A percentile compares a stretch with the other conserved stretches of the same genome.
Evolutionary conservation across 176 grass and related monocot species (phyloP).

Genomic region (Urochloa ruziziensis): DNA sequence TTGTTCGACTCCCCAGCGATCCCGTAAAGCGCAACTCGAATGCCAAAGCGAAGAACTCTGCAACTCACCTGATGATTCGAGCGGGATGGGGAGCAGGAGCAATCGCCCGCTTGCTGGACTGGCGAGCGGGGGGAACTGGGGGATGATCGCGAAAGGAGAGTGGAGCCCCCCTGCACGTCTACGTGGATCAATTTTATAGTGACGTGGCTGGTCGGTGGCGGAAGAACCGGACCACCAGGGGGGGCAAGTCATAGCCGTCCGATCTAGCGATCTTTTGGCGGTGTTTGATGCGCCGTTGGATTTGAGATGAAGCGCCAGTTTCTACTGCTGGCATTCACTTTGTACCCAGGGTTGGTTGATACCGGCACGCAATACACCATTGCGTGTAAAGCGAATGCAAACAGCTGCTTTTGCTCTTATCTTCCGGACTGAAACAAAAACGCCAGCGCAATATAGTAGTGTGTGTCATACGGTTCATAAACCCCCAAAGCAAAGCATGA

Average conservation of each 20-base stretch:
- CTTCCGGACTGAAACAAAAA: not conserved
- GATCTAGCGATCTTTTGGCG: not conserved
- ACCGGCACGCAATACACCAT: not conserved
- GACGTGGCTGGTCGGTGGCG: not conserved
- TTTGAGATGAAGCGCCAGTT: not conserved
- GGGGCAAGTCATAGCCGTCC: not conserved
- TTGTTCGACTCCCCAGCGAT: not conserved
- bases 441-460: not conserved
- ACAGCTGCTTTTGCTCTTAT: not conserved
- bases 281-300: not conserved
- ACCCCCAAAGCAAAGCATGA: not conserved
- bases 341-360: not conserved
- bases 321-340: too few relatives aligned
- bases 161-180: not conserved
- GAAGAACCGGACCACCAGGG: not conserved
- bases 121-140: not conserved
- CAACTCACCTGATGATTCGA: constrained; percentile 3
- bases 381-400: constrained; percentile 20
- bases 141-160: not conserved
- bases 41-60: not conserved
- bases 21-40: not conserved
- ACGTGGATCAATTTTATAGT: constrained; percentile 24
- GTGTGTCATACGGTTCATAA: too few relatives aligned
- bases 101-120: not conserved
- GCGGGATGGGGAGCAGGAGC: not conserved